Evolutionary conservation across 78 protist species (phyloP).

Genomic region (Protostelium mycophagum): DNA sequence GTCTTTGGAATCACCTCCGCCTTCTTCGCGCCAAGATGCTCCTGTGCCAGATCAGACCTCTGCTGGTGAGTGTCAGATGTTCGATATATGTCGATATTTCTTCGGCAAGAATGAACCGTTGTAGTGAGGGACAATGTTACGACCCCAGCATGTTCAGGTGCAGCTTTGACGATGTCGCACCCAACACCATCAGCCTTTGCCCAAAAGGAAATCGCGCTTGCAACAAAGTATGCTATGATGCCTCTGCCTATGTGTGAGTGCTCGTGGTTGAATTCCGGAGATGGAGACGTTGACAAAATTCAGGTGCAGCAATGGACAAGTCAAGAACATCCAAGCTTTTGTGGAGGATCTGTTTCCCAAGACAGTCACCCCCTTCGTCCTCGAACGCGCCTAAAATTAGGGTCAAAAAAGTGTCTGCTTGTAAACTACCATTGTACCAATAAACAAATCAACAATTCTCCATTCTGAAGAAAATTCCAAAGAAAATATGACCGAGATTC

Average conservation of each 20-base stretch:
- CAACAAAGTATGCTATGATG: not conserved
- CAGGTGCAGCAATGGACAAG: not conserved
- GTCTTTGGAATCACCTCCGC: no score
- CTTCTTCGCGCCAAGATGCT: not conserved
- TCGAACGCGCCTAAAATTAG: not conserved
- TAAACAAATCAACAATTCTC: not conserved
- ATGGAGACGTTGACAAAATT: not conserved
- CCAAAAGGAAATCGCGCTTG: not conserved
- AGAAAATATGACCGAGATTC: no score
- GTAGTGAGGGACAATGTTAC: not conserved
- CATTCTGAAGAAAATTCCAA: no score
- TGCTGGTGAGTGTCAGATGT: slow-evolving; percentile 2
- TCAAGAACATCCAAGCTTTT: not conserved
- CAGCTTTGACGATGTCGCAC: not conserved
- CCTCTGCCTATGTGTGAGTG: not conserved
- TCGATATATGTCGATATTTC: not conserved
- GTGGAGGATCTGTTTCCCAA: not conserved
- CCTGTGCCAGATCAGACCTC: not conserved
- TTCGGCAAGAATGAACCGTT: not conserved
- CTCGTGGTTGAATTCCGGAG: not conserved
- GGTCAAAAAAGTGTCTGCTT: no score
- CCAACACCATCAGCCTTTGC: not conserved
- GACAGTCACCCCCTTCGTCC: not conserved
- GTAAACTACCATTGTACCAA: not conserved
- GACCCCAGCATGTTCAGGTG: not conserved